Evolutionary conservation across 305 asterid species (phyloP).

Genomic region (Plantago coronopus): DNA sequence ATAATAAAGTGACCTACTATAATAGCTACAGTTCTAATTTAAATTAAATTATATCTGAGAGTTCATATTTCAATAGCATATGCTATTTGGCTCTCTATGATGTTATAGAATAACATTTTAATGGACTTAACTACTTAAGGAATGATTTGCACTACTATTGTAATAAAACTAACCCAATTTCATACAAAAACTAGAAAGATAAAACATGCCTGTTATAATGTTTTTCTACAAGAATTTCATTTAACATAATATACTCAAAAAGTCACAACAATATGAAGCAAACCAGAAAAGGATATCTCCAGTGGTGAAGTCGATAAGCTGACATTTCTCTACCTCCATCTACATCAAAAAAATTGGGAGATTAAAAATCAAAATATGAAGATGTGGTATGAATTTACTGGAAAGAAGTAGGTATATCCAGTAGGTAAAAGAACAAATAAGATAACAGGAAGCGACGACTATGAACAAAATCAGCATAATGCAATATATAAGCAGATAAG

Average conservation of each 20-base stretch:
- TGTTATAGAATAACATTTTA: too few species aligned
- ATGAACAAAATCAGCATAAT: conserved; percentile 6
- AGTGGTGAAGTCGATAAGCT: conserved; percentile 77
- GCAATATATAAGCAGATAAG: too few species aligned
- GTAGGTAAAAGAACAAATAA: conserved; percentile 11
- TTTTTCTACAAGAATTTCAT: not conserved
- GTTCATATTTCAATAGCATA: not conserved
- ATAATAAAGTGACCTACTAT: too few species aligned
- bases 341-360: conserved; percentile 38
- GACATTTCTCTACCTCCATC: conserved; percentile 80
- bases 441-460: conserved; percentile 18
- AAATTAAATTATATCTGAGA: too few species aligned
- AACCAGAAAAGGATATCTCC: conserved; percentile 65
- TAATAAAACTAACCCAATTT: too few species aligned
- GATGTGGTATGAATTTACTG: conserved; percentile 15
- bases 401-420: conserved; percentile 17
- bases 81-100: too few species aligned
- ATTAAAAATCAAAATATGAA: conserved; percentile 14
- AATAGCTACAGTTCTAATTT: too few species aligned
- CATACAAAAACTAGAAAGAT: not conserved
- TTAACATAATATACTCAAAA: not conserved
- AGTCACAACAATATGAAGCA: conserved; percentile 12
- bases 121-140: too few species aligned
- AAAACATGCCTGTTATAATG: not conserved
- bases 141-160: too few species aligned